phyloP scores from a whole-genome alignment of 768 basidiomycete genomes.

The Leccinum uliginosum region DNA sequence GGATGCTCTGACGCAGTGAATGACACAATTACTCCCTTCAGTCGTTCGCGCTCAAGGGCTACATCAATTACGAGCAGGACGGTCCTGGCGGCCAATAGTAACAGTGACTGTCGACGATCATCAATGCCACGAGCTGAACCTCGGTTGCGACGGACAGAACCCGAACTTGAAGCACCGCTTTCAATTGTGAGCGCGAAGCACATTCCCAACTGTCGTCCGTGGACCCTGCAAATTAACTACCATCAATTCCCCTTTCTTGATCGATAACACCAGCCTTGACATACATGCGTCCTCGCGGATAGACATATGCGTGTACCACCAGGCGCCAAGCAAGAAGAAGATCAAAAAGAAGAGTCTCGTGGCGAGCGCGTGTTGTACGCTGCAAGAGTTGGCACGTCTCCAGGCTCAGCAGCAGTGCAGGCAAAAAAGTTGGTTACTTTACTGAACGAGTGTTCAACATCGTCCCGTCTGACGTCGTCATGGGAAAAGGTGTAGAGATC shows the following conservation, averaged over 20 bases:
- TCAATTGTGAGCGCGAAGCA: conserved; percentile 41
- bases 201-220: not conserved
- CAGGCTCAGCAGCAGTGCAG: conserved; percentile 36
- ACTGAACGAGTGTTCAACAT: not conserved
- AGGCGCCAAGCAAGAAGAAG: conserved; percentile 60
- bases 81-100: conserved; percentile 65
- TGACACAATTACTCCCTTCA: conserved; percentile 8
- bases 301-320: conserved; percentile 55
- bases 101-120: conserved; percentile 52
- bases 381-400: conserved; percentile 50
- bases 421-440: conserved; percentile 38
- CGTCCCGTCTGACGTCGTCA: conserved; percentile 8
- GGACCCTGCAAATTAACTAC: not conserved
- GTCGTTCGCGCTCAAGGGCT: conserved; percentile 40
- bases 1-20: not conserved
- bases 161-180: conserved; percentile 56
- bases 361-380: conserved; percentile 44
- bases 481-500: conserved; percentile 38
- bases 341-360: conserved; percentile 52
- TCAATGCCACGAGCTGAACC: conserved; percentile 48
- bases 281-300: conserved; percentile 38
- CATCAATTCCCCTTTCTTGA: not conserved
- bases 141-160: conserved; percentile 69
- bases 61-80: conserved; percentile 48
- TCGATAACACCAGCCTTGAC: conserved; percentile 33